Evolutionary conservation across 2,329 filamentous ascomycete species (phyloP).

Genomic region (Zymoseptoria pseudotritici): DNA sequence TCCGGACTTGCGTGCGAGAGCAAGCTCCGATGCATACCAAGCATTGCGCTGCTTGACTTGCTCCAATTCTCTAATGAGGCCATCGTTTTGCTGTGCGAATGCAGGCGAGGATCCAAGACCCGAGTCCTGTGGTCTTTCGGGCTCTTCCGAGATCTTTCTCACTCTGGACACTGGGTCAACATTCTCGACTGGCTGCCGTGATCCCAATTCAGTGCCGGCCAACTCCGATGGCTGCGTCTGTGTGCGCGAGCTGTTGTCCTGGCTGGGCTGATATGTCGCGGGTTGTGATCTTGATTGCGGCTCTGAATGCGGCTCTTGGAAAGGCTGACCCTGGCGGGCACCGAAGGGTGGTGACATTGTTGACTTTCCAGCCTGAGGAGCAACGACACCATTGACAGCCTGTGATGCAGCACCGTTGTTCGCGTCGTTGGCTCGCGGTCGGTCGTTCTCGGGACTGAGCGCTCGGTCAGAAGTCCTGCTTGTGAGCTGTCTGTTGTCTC

Average conservation of each 20-base stretch:
- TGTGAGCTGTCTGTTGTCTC: constrained; percentile 24
- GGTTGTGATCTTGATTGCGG: constrained; percentile 18
- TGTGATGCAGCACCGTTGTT: constrained; percentile 10
- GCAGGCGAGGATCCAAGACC: constrained; percentile 54
- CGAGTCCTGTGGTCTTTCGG: constrained; percentile 52
- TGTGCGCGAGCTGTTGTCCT: constrained; percentile 15
- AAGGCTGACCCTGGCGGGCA: constrained; percentile 8
- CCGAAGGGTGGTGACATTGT: constrained; percentile 16
- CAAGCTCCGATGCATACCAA: constrained; percentile 94
- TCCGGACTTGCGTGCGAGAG: constrained; percentile 81
- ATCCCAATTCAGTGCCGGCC: constrained; percentile 15
- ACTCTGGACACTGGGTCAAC: constrained; percentile 23
- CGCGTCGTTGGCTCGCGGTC: constrained; percentile 21
- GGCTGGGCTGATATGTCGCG: constrained; percentile 28
- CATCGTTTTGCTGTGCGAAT: constrained; percentile 60
- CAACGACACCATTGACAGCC: constrained; percentile 6
- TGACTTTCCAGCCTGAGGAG: constrained; percentile 4
- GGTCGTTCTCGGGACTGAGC: constrained; percentile 25
- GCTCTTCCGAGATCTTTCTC: constrained; percentile 21
- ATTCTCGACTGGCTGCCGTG: constrained; percentile 18
- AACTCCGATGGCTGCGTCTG: constrained; percentile 25
- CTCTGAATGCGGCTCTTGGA: constrained; percentile 2
- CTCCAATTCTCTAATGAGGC: constrained; percentile 80
- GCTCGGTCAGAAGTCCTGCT: constrained; percentile 22
- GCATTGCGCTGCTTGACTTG: constrained; percentile 77